A percentile compares a stretch with the other conserved stretches of the same genome.
Evolutionary conservation across 2,329 filamentous ascomycete species (phyloP).

Genomic region (Monosporascus ibericus): DNA sequence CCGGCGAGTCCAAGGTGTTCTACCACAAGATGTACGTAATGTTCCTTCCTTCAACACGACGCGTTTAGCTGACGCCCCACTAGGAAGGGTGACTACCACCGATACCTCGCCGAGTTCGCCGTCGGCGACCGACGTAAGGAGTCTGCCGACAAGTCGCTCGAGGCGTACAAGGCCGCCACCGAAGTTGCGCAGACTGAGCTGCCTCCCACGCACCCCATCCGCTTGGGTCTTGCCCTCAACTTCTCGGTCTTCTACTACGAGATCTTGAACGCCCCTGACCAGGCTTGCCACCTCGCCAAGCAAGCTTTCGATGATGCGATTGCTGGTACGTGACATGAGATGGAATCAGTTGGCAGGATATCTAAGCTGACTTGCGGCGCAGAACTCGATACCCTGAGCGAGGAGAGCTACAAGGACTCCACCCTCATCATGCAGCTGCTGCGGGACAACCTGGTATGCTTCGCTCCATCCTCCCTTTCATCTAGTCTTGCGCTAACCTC

Average conservation of each 20-base stretch:
- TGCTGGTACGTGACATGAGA: slow-evolving; percentile 47
- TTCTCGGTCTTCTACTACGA: slow-evolving; percentile 99
- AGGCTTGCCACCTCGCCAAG: slow-evolving; percentile 96
- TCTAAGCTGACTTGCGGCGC: slow-evolving; percentile 19
- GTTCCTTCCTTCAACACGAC: slow-evolving; percentile 2
- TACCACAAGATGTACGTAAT: slow-evolving; percentile 93
- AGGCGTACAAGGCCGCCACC: slow-evolving; percentile 93
- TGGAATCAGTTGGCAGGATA: neutral
- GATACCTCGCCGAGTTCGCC: slow-evolving; percentile 96
- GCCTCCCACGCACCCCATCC: slow-evolving; percentile 87
- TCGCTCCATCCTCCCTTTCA: neutral
- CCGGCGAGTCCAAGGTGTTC: slow-evolving; percentile 98
- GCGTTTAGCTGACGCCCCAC: slow-evolving; percentile 18
- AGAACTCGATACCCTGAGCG: slow-evolving; percentile 94
- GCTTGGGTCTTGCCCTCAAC: slow-evolving; percentile 86
- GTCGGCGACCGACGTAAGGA: slow-evolving; percentile 91
- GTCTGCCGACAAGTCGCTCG: slow-evolving; percentile 87
- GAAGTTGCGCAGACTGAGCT: slow-evolving; percentile 87
- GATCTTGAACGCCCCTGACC: slow-evolving; percentile 97
- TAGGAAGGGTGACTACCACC: slow-evolving; percentile 99
- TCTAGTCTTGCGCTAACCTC: slow-evolving; percentile 22
- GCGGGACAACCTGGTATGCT: slow-evolving; percentile 84
- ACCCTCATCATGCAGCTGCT: slow-evolving; percentile 98
- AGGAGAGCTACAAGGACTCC: slow-evolving; percentile 99
- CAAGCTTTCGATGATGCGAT: slow-evolving; percentile 95